Evolutionary conservation across 1,284 basidiomycete species (phyloP).

Genomic region (Trametes hirsuta): DNA sequence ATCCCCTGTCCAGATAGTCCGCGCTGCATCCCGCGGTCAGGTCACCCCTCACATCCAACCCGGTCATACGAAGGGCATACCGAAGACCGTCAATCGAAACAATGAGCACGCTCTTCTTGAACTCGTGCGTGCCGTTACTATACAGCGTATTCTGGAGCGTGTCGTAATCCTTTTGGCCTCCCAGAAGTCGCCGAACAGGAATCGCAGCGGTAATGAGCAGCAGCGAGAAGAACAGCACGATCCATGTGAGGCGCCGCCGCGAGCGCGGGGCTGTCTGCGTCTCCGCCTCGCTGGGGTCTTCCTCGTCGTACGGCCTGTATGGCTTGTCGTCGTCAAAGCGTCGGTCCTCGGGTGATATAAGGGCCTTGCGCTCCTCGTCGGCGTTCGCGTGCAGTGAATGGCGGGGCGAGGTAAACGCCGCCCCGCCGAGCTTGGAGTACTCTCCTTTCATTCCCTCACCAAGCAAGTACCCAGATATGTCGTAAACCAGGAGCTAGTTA

Average conservation of each 20-base stretch:
- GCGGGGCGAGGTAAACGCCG: conserved; percentile 1
- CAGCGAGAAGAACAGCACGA: conserved; percentile 46
- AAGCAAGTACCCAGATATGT: neutral
- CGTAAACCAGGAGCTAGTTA: neutral
- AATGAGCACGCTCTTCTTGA: conserved; percentile 79
- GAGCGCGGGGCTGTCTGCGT: neutral
- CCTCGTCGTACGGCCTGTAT: conserved; percentile 23
- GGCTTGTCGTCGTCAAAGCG: conserved; percentile 23
- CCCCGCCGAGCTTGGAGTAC: conserved; percentile 8
- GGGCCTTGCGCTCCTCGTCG: conserved; percentile 46
- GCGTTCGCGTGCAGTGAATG: conserved; percentile 2
- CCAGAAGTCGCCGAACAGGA: conserved; percentile 21
- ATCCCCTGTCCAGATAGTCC: conserved; percentile 79
- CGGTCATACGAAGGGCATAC: conserved; percentile 40
- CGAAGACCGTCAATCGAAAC: conserved; percentile 88
- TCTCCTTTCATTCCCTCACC: conserved; percentile 9
- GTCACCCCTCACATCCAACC: no score
- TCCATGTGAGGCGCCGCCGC: conserved; percentile 43
- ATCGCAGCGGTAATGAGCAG: conserved; percentile 25
- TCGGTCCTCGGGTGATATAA: conserved; percentile 38
- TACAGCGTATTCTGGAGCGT: conserved; percentile 33
- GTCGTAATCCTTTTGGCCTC: neutral
- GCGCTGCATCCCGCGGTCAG: conserved; percentile 50
- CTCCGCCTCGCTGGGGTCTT: conserved; percentile 31
- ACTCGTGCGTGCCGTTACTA: conserved; percentile 79